phyloP scores from a whole-genome alignment of 2,329 filamentous ascomycete genomes.

The Diaporthe vaccinii region DNA sequence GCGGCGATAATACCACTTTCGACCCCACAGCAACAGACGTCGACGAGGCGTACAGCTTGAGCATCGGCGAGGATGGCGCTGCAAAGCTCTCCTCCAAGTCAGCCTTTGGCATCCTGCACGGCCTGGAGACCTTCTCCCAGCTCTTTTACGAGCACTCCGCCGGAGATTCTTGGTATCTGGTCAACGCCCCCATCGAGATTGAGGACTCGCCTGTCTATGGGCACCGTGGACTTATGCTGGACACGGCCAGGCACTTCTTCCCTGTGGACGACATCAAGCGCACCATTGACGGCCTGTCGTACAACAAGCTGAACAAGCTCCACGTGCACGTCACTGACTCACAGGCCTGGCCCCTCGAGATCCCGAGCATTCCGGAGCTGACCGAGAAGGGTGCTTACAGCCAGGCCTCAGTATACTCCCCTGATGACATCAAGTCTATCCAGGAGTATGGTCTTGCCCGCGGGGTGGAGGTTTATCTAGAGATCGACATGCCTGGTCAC shows the following conservation, averaged over 20 bases:
- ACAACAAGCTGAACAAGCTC: constrained; percentile 86
- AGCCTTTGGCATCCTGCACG: constrained; percentile 78
- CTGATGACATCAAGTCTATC: constrained; percentile 73
- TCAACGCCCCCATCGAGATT: constrained; percentile 78
- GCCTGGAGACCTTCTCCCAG: constrained; percentile 83
- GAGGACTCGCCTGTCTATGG: constrained; percentile 80
- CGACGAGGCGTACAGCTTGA: constrained; percentile 83
- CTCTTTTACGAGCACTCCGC: constrained; percentile 81
- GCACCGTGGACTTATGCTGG: constrained; percentile 85
- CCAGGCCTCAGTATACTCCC: constrained; percentile 75
- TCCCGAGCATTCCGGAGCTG: constrained; percentile 80
- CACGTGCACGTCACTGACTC: constrained; percentile 87
- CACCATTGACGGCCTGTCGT: constrained; percentile 81
- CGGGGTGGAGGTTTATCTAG: constrained; percentile 79
- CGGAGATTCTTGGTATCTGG: constrained; percentile 74
- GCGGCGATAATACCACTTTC: constrained; percentile 67
- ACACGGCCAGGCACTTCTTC: constrained; percentile 81
- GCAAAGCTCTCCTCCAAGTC: constrained; percentile 75
- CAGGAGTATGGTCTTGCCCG: constrained; percentile 78
- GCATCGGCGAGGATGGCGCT: constrained; percentile 68
- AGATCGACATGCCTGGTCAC: constrained; percentile 87
- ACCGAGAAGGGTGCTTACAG: constrained; percentile 81
- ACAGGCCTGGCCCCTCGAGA: constrained; percentile 88
- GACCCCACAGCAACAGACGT: constrained; percentile 70
- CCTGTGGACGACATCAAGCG: constrained; percentile 76